Evolutionary conservation across 2,329 filamentous ascomycete genomes (phyloP).

Genomic region (Calycina herbarum): DNA sequence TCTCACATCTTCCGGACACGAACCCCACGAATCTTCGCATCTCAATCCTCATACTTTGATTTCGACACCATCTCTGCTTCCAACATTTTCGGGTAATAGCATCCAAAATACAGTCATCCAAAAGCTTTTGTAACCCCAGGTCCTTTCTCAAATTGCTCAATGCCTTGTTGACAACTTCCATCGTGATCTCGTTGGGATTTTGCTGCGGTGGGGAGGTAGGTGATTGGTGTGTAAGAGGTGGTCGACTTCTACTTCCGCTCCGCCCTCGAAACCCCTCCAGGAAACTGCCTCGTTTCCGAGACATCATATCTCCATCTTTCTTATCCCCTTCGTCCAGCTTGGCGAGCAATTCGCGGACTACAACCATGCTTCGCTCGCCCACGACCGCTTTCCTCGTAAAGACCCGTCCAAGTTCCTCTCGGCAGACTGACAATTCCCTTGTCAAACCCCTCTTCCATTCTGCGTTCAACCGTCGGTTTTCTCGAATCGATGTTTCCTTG

Average conservation of each 20-base stretch:
- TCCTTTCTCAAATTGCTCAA: slow-evolving; percentile 8
- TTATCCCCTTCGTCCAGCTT: slow-evolving; percentile 6
- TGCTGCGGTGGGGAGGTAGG: neutral
- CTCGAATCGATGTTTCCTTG: slow-evolving; percentile 11
- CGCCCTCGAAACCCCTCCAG: neutral
- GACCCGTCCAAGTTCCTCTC: slow-evolving; percentile 11
- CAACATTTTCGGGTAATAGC: slow-evolving; percentile 14
- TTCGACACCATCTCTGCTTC: slow-evolving; percentile 17
- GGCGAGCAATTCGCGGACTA: neutral
- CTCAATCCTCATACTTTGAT: slow-evolving; percentile 15
- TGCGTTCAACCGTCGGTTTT: slow-evolving; percentile 2
- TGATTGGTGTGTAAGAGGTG: slow-evolving; percentile 3
- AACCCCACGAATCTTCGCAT: slow-evolving; percentile 23
- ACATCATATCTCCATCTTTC: neutral
- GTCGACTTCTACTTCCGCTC: neutral
- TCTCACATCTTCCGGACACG: slow-evolving; percentile 16
- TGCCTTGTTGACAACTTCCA: slow-evolving; percentile 9
- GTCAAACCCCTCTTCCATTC: slow-evolving; percentile 10
- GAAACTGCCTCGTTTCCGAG: neutral
- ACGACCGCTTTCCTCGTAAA: slow-evolving; percentile 8
- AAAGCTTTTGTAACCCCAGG: slow-evolving; percentile 13
- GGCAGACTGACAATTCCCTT: slow-evolving; percentile 7
- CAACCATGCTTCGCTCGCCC: neutral
- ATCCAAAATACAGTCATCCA: slow-evolving; percentile 17
- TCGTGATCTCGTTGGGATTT: neutral